Conservation (phyloP, 2,329 filamentous ascomycete genomes). For the Aspergillus sergii region DNA sequence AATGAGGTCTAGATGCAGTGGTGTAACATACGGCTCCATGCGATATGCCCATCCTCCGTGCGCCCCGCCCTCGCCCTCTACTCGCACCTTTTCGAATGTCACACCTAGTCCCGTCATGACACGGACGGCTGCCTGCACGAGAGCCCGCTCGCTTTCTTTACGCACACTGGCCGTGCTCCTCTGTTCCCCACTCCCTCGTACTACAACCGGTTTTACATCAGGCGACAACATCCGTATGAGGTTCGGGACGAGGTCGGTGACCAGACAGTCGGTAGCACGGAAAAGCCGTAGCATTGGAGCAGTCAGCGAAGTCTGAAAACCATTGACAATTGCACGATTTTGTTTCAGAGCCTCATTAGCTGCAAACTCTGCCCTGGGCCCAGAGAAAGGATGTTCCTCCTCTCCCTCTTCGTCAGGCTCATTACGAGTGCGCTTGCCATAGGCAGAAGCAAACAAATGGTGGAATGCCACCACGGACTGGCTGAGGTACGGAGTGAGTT, state of each 20-base stretch:
- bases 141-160: constrained; percentile 78
- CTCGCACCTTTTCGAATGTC: constrained; percentile 74
- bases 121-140: constrained; percentile 77
- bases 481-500: constrained; percentile 82
- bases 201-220: constrained; percentile 85
- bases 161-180: constrained; percentile 79
- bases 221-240: constrained; percentile 82
- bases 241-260: constrained; percentile 82
- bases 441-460: constrained; percentile 79
- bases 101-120: constrained; percentile 84
- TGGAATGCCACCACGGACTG: constrained; percentile 89
- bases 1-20: not conserved
- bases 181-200: constrained; percentile 68
- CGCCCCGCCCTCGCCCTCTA: constrained; percentile 68
- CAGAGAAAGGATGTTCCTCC: constrained; percentile 73
- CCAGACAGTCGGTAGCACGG: constrained; percentile 74
- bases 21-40: constrained; percentile 82
- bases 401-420: constrained; percentile 49
- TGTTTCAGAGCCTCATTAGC: constrained; percentile 80
- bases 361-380: constrained; percentile 77
- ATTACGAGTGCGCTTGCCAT: constrained; percentile 47
- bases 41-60: constrained; percentile 79
- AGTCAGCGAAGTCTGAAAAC: constrained; percentile 71
- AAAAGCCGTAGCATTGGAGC: constrained; percentile 75
- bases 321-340: constrained; percentile 72